Percentiles rank a stretch among this genome's conserved stretches.
These are phyloP conservation scores for Taphrina betulina DNA, from an alignment of 1,139 yeast species.

Conservation along the genomic window DNA sequence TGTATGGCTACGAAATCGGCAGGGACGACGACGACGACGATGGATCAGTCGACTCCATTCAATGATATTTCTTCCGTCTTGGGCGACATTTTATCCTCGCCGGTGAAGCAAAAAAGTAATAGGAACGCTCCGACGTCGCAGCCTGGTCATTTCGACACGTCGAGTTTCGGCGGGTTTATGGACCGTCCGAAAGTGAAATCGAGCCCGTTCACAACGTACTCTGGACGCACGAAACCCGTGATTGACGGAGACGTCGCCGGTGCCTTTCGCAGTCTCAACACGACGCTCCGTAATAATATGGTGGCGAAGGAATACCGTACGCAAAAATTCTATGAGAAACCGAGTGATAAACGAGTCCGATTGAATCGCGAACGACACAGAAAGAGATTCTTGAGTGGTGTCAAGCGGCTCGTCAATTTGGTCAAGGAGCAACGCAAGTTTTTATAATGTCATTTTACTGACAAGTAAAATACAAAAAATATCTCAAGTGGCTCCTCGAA, in stretches of 20 bases:
- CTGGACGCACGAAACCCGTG: constrained; percentile 29
- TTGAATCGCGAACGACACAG: constrained; percentile 34
- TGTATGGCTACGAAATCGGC: no score
- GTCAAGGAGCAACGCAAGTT: constrained; percentile 34
- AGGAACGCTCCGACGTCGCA: no score
- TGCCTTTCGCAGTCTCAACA: constrained; percentile 15
- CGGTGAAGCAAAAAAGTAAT: no score
- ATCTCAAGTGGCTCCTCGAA: no score
- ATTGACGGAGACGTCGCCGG: constrained; percentile 18
- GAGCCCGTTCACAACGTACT: constrained; percentile 20
- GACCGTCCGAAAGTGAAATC: background rate
- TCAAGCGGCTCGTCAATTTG: constrained; percentile 30
- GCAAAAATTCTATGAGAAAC: constrained; percentile 34
- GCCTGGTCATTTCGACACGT: no score
- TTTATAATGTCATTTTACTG: background rate
- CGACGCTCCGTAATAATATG: constrained; percentile 17
- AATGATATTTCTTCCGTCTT: no score
- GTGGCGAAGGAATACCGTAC: constrained; percentile 26
- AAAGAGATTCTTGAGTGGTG: constrained; percentile 31
- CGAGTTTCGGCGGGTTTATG: no score
- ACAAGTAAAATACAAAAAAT: no score
- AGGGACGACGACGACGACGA: no score
- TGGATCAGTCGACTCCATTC: no score
- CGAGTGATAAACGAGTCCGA: constrained; percentile 33
- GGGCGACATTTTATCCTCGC: no score